These are phyloP conservation scores for Tolypocladium endophyticum DNA, from an alignment of 2,329 filamentous ascomycete species.

Conservation along the genomic window DNA sequence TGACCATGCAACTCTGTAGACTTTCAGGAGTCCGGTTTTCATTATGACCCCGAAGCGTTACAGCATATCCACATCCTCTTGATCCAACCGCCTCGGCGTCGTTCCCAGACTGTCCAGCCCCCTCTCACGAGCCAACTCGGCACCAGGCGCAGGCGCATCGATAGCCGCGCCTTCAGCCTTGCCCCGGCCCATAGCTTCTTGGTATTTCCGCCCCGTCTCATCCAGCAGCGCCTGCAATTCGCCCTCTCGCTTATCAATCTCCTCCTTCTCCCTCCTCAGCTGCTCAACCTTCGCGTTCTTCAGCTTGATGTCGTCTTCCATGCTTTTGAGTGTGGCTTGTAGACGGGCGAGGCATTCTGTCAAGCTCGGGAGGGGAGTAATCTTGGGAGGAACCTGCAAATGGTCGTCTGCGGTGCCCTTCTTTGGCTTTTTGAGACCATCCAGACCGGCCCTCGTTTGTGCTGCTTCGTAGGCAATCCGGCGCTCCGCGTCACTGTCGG, in stretches of 20 bases:
- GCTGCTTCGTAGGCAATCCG: slow-evolving; percentile 78
- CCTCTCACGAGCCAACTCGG: slow-evolving; percentile 18
- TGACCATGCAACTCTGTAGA: too few relatives aligned
- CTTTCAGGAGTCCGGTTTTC: too few relatives aligned
- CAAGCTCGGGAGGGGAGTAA: slow-evolving; percentile 68
- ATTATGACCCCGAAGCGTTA: too few relatives aligned
- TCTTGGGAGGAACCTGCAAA: slow-evolving; percentile 56
- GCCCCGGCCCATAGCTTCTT: slow-evolving; percentile 28
- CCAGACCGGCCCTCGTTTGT: slow-evolving; percentile 80
- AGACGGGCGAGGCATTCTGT: slow-evolving; percentile 55
- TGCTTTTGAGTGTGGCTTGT: slow-evolving; percentile 47
- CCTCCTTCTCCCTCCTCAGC: slow-evolving; percentile 55
- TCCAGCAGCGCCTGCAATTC: slow-evolving; percentile 75
- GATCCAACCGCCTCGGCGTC: slow-evolving; percentile 15
- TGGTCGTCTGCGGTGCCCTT: slow-evolving; percentile 23
- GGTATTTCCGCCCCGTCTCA: slow-evolving; percentile 61
- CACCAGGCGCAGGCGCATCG: not conserved
- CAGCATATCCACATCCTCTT: slow-evolving; percentile 11
- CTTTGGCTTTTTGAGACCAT: slow-evolving; percentile 46
- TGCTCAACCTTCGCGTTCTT: slow-evolving; percentile 55
- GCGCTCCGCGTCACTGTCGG: slow-evolving; percentile 61
- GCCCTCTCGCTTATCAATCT: slow-evolving; percentile 58
- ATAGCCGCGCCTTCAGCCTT: slow-evolving; percentile 7
- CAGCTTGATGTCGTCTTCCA: slow-evolving; percentile 51
- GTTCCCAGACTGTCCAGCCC: slow-evolving; percentile 25